Percentiles rank a stretch among this genome's conserved stretches.
Evolutionary conservation across 371 early-diverging fungal genomes (phyloP).

Genomic region (Phascolomyces articulosus): DNA sequence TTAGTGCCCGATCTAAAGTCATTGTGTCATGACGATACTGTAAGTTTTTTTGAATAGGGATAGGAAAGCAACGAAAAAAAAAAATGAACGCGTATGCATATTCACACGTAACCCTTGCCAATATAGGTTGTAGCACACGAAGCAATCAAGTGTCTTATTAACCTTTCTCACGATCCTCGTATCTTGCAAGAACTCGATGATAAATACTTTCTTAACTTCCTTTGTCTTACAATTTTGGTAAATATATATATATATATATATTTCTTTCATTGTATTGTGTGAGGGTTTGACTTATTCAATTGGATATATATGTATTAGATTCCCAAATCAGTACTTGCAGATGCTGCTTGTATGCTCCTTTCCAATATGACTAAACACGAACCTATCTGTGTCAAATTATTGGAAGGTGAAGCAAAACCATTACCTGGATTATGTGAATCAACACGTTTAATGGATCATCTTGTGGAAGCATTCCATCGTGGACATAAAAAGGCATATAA

Average conservation of each 20-base stretch:
- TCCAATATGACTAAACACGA: constrained; percentile 89
- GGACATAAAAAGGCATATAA: constrained; percentile 81
- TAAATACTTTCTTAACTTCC: constrained; percentile 63
- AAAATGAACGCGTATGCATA: not conserved
- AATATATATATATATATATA: constrained; percentile 9
- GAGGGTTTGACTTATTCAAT: not conserved
- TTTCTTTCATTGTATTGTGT: not conserved
- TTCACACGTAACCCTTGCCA: too few species aligned
- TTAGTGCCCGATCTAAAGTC: constrained; percentile 73
- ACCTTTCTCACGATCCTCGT: constrained; percentile 72
- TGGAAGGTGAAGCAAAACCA: constrained; percentile 47
- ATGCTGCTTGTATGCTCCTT: constrained; percentile 88
- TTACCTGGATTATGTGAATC: constrained; percentile 50
- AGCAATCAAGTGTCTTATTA: constrained; percentile 81
- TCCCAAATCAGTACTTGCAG: constrained; percentile 68
- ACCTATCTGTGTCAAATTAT: constrained; percentile 55
- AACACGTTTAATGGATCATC: constrained; percentile 70
- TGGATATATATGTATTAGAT: constrained; percentile 27
- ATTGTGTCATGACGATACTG: constrained; percentile 72
- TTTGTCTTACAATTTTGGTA: constrained; percentile 74
- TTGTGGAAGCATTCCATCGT: constrained; percentile 85
- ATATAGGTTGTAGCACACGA: constrained; percentile 80
- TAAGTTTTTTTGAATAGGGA: constrained; percentile 30
- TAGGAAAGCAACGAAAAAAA: not conserved
- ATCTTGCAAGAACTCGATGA: constrained; percentile 67